phyloP scores from a whole-genome alignment of 208 protist genomes.

The Acanthamoeba lugdunensis region DNA sequence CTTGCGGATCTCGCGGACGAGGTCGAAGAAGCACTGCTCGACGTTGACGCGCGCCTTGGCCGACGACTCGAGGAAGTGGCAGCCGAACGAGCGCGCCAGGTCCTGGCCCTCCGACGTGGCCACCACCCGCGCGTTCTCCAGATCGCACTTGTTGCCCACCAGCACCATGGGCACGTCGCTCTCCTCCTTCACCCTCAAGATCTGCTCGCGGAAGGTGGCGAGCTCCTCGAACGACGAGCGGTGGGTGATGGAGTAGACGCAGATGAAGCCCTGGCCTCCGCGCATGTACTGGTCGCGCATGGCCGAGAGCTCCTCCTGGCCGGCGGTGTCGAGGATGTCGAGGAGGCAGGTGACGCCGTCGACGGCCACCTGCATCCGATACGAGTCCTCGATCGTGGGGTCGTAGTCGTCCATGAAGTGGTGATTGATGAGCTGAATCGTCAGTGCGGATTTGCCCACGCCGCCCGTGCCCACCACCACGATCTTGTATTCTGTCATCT shows the following conservation, averaged over 20 bases:
- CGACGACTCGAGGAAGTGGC: conserved; percentile 78
- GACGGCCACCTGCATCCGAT: conserved; percentile 83
- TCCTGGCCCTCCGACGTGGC: conserved; percentile 54
- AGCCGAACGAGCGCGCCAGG: conserved; percentile 76
- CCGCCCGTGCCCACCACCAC: conserved; percentile 78
- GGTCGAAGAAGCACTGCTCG: conserved; percentile 78
- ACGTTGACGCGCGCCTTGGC: conserved; percentile 81
- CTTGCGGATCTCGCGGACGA: conserved; percentile 76
- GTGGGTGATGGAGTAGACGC: conserved; percentile 80
- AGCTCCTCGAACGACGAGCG: conserved; percentile 77
- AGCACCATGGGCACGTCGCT: conserved; percentile 84
- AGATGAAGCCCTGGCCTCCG: conserved; percentile 79
- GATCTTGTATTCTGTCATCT: conserved; percentile 72
- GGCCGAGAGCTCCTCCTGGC: conserved; percentile 85
- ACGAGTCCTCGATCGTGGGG: conserved; percentile 73
- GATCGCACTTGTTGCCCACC: conserved; percentile 85
- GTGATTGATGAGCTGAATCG: conserved; percentile 87
- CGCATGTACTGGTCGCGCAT: conserved; percentile 78
- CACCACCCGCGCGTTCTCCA: conserved; percentile 74
- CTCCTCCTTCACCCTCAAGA: conserved; percentile 83
- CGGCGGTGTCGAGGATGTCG: conserved; percentile 86
- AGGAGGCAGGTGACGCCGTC: conserved; percentile 84
- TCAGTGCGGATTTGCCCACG: conserved; percentile 89
- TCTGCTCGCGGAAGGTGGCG: conserved; percentile 78
- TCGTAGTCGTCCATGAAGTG: conserved; percentile 86